Evolutionary conservation across 2,329 filamentous ascomycete genomes (phyloP), one percentile per base, ranked within the genome.

Genomic region (Colletotrichum chlorophyti): DNA sequence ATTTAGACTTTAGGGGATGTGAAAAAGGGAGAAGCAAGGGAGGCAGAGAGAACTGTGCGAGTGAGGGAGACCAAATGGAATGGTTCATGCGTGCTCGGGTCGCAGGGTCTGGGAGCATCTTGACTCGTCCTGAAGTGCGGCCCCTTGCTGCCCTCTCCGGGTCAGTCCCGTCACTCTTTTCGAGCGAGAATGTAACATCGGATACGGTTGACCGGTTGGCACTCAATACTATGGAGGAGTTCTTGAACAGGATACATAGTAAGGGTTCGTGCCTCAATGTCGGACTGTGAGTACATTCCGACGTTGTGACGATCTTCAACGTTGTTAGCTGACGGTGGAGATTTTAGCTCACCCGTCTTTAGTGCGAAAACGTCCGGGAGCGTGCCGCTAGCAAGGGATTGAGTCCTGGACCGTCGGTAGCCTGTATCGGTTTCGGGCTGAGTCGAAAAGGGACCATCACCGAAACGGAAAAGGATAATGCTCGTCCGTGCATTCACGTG

Each of bases 331-430:
- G 15, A 24, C 15, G 5, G 17, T 19, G 23, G 17, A 15, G 9
- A n/a, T 6, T 17, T 37, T 21, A n/a, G n/a, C n/a, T n/a, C n/a
- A n/a, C n/a, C n/a, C n/a, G n/a, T n/a, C n/a, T n/a, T n/a, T n/a
- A n/a, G n/a, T n/a, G n/a, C n/a, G n/a, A n/a, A n/a, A 23, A 12
- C 23, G 29, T 29, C 15, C 42, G 29, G 35, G 42, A 58, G 19
- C 50, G 35, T 58, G 29, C 42, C 50, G 55, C 24, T 15, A 42
- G 27, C 54, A 31, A 47, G 41, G 49, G 54, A 38, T n/a, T 19
- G 48, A 41, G 15, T 34, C 54, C 29, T 12, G 34, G 34, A 9
- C 17, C 24, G 26, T 24, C 5, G 49, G n/a, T 15, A 49, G 53
- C 47, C 41, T 24, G 53, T 12, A 32, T 46, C 53, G 23, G 11